Base-by-base conservation (phyloP, 306 rosid genomes). In the Rosa persica region DNA sequence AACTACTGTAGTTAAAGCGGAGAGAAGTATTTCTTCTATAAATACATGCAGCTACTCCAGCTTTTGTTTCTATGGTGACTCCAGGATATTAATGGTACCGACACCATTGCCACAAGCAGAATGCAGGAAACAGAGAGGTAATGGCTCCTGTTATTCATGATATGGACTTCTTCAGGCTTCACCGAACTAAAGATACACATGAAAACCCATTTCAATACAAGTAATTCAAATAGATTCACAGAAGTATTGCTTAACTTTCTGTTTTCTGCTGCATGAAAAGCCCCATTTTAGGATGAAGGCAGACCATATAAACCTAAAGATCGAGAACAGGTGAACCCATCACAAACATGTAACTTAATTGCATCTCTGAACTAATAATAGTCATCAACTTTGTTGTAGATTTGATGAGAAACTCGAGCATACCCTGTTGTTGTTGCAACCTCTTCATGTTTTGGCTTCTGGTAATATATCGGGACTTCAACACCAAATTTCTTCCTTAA, bases 361-460 rank as follows among this genome's bases (percentile, higher is more conserved):
- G 88, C 93, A 72, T 89, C 93, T 86, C 90, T 87, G 73, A 93
- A 83, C 91, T 67, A 91, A 82, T 70, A 27, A 80, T 91, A 91
- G 73, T 93, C 97, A 66, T 89, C 90, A 65, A 78, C 79, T 78
- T 79, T 89, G 79, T 93, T 91, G 87, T 93, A 91, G 13, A 93
- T 88, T 75, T 91, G 98, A 83, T 90, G 84, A 77, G 92, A 93
- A 84, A 93, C 90, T 39, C 93, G 74, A 11, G 93, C 96, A 80
- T 93, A 90, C 19, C 91, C 96, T 0, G 96, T 87, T 6, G 82
- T 34, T 5, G 62, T 12, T 3, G 58, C 88, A 54, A 66, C 77
- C 82, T 91, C 96, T 51, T 78, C 92, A 48, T 89, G 86, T 77
- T 55, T 82, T 0, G 91, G 87, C 0, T 86, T 81, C 47, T 89